phyloP scores from a whole-genome alignment of 495 filamentous ascomycete species.

The Penicillium steckii region DNA sequence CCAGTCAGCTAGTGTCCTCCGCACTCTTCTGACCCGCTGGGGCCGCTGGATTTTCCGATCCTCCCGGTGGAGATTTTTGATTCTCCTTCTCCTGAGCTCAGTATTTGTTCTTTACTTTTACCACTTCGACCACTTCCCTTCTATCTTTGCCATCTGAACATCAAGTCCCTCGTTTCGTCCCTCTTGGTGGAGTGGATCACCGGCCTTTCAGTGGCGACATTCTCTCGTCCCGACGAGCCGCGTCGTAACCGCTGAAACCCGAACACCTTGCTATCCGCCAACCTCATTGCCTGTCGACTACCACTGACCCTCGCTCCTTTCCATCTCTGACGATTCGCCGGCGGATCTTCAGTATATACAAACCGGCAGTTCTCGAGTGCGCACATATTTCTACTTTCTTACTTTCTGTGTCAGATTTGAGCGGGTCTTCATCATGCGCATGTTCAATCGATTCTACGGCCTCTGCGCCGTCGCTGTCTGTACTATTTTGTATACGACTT shows the following conservation, averaged over 20 bases:
- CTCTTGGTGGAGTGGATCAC: neutral
- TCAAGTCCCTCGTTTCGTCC: neutral
- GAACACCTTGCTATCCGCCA: neutral
- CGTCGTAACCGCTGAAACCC: neutral
- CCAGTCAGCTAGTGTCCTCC: neutral
- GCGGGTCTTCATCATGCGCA: conserved; percentile 31
- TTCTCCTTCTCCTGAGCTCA: neutral
- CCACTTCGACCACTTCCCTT: neutral
- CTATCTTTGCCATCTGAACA: no score
- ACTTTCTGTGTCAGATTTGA: no score
- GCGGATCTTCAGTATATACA: neutral
- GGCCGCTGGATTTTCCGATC: conserved; percentile 13
- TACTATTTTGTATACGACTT: conserved; percentile 35
- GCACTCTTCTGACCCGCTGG: neutral
- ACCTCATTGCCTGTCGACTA: no score
- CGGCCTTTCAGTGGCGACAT: neutral
- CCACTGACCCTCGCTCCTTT: neutral
- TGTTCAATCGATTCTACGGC: conserved; percentile 36
- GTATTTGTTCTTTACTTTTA: neutral
- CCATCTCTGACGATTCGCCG: neutral
- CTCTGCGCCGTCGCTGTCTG: conserved; percentile 32
- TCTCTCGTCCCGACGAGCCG: neutral
- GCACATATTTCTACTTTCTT: no score
- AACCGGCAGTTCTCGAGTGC: neutral
- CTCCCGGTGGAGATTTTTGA: conserved; percentile 10